Evolutionary conservation across 306 rosid species (phyloP), one percentile per base, ranked within the genome.

Genomic region (Ochetophila trinervis): DNA sequence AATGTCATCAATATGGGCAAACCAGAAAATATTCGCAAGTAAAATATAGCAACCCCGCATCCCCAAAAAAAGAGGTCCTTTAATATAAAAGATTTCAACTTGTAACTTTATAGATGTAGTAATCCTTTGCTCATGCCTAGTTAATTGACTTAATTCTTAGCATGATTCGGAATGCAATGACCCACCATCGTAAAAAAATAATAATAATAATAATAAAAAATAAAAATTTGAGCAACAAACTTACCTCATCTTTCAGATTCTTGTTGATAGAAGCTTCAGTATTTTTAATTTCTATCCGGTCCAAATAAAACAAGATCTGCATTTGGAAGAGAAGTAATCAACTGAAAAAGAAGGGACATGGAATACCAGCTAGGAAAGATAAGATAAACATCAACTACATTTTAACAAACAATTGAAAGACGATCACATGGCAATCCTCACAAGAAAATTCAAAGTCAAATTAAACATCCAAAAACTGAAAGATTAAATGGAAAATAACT

Each of bases 281-380:
- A 69, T 66, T 79, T 69, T 78, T 75, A 72, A 85, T 82, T 57
- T 87, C 87, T 90, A 92, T 62, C 66, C 70, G 76, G 72, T 84
- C 96, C 14, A 44, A 51, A 83, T 59, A 89, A 77, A 92, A 78
- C 69, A 89, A 49, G 56, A 92, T 68, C 98, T 91, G 86, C 17
- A 37, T 62, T 62, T 44, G 24, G 60, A 55, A 47, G 45, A 15
- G 53, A 59, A 60, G 66, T 64, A 61, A 35, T 65, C 56, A 73
- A 49, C 30, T 35, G 53, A 40, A n/a, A 59, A 69, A 51, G 21
- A 55, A 50, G 22, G 67, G 40, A 16, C 19, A 4, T n/a, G 21
- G 20, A 50, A 8, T 8, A 58, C 47, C 62, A 65, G 47, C 34
- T 59, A n/a, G n/a, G n/a, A n/a, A n/a, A 66, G 12, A 62, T 12